Conservation (phyloP, 306 rosid genomes). For the Citrullus mucosospermus region DNA sequence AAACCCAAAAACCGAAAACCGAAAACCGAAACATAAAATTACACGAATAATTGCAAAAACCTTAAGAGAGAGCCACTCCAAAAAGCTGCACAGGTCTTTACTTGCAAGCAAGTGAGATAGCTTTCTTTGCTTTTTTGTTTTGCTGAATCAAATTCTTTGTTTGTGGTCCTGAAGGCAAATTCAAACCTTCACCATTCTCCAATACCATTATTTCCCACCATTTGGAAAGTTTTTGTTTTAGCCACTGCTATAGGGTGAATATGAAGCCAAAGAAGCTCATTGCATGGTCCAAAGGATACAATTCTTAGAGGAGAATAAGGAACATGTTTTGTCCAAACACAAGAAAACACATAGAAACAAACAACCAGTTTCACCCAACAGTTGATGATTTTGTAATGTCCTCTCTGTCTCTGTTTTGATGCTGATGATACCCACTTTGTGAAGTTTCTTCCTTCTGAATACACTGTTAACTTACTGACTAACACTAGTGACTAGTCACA, state of each 20-base stretch:
- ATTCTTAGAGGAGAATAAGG: neutral
- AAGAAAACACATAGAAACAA: slow-evolving; percentile 8
- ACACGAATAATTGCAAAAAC: neutral
- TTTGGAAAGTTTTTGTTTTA: neutral
- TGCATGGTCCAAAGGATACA: neutral
- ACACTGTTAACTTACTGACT: neutral
- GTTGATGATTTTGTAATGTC: neutral
- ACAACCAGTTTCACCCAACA: slow-evolving; percentile 10
- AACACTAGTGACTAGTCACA: neutral
- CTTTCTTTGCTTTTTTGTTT: neutral
- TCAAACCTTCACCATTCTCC: neutral
- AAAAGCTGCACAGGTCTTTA: slow-evolving; percentile 4
- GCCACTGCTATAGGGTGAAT: neutral
- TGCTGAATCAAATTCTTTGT: neutral
- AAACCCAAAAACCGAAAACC: neutral
- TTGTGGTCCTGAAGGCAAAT: neutral
- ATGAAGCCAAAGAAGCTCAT: neutral
- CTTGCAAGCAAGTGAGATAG: neutral
- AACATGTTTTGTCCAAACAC: neutral
- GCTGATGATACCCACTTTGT: slow-evolving; percentile 2
- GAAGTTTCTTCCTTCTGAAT: neutral
- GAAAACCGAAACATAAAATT: neutral
- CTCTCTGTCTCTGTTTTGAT: neutral
- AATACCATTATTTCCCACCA: neutral
- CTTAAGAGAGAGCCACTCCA: neutral